These are phyloP conservation scores for Fusarium mundagurra DNA, from an alignment of 2,329 filamentous ascomycete genomes.

Conservation along the genomic window DNA sequence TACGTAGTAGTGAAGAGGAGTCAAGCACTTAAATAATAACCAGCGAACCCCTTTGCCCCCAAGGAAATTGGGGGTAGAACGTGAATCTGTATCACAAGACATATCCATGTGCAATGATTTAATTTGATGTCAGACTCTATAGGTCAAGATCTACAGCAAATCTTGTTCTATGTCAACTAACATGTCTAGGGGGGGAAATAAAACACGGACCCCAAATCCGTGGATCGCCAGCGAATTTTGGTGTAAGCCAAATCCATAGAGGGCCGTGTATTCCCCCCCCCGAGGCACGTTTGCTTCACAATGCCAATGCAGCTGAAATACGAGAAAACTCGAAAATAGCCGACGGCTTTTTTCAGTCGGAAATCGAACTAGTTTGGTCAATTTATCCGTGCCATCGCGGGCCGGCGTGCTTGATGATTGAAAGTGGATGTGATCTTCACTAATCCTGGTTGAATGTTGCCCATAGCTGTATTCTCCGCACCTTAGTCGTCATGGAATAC, in stretches of 20 bases:
- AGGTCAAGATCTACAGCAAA: neutral
- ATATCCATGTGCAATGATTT: neutral
- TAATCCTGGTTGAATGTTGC: neutral
- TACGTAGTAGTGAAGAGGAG: accelerated
- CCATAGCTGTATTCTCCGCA: neutral
- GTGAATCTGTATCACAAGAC: neutral
- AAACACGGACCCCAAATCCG: too few species aligned
- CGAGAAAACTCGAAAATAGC: neutral
- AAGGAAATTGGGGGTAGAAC: neutral
- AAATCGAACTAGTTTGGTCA: accelerated
- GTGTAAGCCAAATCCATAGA: too few species aligned
- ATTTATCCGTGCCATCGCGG: neutral
- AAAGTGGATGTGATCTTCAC: neutral
- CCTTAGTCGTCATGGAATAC: neutral
- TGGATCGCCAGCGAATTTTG: too few species aligned
- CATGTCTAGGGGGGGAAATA: too few species aligned
- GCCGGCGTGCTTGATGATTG: too few species aligned
- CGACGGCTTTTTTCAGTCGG: neutral
- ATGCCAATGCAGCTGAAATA: neutral
- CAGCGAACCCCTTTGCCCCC: neutral
- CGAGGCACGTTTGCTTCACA: accelerated
- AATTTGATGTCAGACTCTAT: accelerated
- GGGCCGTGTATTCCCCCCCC: too few species aligned
- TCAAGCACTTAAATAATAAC: neutral
- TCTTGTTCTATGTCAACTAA: neutral